A percentile compares a stretch with the other conserved stretches of the same genome.
Conservation (phyloP, 331 rosid species). For the Spiraea crenata region DNA sequence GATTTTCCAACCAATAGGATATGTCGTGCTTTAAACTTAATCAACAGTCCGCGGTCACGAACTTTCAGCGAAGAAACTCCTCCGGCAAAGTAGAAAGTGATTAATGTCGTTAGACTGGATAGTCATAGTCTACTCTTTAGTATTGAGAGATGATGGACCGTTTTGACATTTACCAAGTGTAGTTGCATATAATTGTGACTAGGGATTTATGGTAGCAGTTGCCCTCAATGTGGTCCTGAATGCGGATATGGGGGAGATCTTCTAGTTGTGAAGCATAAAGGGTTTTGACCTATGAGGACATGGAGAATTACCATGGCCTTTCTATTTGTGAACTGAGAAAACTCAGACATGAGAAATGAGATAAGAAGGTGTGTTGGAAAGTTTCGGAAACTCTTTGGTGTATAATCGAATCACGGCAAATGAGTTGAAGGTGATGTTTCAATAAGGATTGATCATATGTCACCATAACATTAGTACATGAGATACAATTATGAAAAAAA, state of each 20-base stretch:
- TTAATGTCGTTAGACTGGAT: too few relatives aligned
- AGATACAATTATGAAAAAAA: background rate
- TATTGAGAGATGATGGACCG: background rate
- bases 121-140: too few relatives aligned
- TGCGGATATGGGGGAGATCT: constrained; percentile 58
- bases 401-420: background rate
- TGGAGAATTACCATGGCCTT: constrained; percentile 22
- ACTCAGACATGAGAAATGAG: constrained; percentile 11
- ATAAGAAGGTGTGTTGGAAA: constrained; percentile 18
- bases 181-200: background rate
- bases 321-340: constrained; percentile 25
- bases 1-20: background rate
- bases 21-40: background rate
- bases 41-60: too few relatives aligned
- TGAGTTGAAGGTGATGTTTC: background rate
- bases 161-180: constrained; percentile 1
- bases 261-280: constrained; percentile 46
- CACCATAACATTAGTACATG: background rate
- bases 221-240: constrained; percentile 59
- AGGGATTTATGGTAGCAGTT: constrained; percentile 34
- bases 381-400: constrained; percentile 17
- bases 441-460: background rate
- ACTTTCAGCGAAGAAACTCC: too few relatives aligned
- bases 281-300: constrained; percentile 40
- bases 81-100: too few relatives aligned